Evolutionary conservation across 805 yeast species (phyloP), one percentile per base, ranked within the genome.

Genomic region (Pichia nakasei): DNA sequence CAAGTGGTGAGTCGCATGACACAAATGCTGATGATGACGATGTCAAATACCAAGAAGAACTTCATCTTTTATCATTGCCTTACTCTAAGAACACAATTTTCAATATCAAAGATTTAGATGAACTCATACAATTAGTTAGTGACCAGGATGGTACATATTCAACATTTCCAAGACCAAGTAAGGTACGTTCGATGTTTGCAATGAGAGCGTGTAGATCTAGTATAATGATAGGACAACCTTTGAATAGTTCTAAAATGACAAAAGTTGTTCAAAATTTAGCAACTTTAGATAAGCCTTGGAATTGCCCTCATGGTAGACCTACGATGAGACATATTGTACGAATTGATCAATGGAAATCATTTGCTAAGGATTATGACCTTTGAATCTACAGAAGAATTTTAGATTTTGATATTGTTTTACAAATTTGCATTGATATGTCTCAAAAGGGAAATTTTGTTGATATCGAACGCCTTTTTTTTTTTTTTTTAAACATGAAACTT

Each of bases 251-350:
- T 9, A 73, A 77, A 8, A 93, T 93, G 99, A 58, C 61, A 2
- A 65, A 56, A 33, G 78, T 93, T 2, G 89, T 93, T 6, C 58
- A 65, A 26, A 73, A 87, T 55, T 65, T 93, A 42, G 76, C 91
- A 12, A 66, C 60, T 0, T 67, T 93, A 33, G 89, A 87, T 48
- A 85, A 86, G 57, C 99, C 99, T 0, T 93, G 99, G 98, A 83
- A 82, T 53, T 80, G 88, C 56, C 99, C 99, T 0, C 99, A 93
- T 63, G 98, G 99, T 0, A 68, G 99, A 50, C 99, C 98, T 0
- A 93, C 99, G 1, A 79, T 93, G 83, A 72, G 98, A 44, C 97
- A 91, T 61, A 67, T 91, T 46, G 76, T 81, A 47, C 87, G 85
- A 44, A 56, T 82, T 33, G 60, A 66, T 35, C 61, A 66, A 38